These are phyloP conservation scores for Sophora flavescens DNA, from an alignment of 306 rosid species.

Conservation along the genomic window DNA sequence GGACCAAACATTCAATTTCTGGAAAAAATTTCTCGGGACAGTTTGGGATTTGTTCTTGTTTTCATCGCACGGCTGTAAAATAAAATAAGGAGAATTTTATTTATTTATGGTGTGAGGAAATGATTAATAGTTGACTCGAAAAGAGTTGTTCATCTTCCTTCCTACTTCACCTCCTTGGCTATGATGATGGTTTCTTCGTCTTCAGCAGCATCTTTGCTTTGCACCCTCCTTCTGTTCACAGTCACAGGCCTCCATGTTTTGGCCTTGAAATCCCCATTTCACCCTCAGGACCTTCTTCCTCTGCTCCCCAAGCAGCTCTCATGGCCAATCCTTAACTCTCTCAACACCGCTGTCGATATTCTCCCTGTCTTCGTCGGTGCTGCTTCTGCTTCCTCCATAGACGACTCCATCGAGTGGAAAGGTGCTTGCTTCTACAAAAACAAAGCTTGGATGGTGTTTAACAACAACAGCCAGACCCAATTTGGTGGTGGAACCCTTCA, in stretches of 20 bases:
- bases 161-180: not conserved
- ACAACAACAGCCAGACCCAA: constrained; percentile 64
- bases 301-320: constrained; percentile 80
- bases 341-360: constrained; percentile 77
- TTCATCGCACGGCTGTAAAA: too few species aligned
- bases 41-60: too few species aligned
- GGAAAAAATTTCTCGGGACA: too few species aligned
- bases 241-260: constrained; percentile 1
- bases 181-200: constrained; percentile 43
- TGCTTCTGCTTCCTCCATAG: constrained; percentile 61
- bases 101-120: not conserved
- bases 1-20: too few species aligned
- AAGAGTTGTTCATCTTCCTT: not conserved
- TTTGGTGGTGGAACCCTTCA: constrained; percentile 98
- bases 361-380: constrained; percentile 85
- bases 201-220: constrained; percentile 14
- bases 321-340: constrained; percentile 82
- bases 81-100: too few species aligned
- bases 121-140: not conserved
- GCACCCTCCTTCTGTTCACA: constrained; percentile 20
- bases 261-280: constrained; percentile 55
- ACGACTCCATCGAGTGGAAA: constrained; percentile 60
- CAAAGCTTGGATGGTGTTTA: constrained; percentile 86
- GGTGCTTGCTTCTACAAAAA: constrained; percentile 88
- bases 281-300: constrained; percentile 76